phyloP scores from a whole-genome alignment of 352 stramenopile species.

The Phytophthora hibernalis region DNA sequence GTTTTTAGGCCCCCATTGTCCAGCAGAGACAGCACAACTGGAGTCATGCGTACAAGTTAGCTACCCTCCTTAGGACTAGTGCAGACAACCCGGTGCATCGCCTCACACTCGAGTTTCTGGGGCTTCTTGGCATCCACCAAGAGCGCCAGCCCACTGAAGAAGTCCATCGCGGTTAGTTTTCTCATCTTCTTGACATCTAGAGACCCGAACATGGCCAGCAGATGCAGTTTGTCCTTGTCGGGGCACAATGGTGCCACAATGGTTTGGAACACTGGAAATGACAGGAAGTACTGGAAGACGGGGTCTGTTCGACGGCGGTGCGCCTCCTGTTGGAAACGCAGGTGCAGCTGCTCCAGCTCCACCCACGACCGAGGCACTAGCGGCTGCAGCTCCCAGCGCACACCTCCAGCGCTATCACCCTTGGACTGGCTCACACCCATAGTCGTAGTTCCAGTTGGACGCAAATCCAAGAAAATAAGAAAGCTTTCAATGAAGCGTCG shows the following conservation, averaged over 20 bases:
- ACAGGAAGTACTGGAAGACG: conserved; percentile 61
- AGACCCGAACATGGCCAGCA: conserved; percentile 53
- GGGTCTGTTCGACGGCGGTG: conserved; percentile 44
- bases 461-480: too few species aligned
- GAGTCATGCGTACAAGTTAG: conserved; percentile 2
- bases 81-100: background rate
- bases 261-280: conserved; percentile 53
- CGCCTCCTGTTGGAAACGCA: conserved; percentile 69
- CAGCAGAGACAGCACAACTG: conserved; percentile 68
- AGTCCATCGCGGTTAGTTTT: conserved; percentile 56
- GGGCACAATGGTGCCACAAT: conserved; percentile 48
- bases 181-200: conserved; percentile 40
- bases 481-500: too few species aligned
- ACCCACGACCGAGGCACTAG: conserved; percentile 60
- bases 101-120: conserved; percentile 69
- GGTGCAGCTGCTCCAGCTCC: conserved; percentile 61
- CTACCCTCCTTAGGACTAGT: background rate
- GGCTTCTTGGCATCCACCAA: conserved; percentile 71
- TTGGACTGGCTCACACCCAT: conserved; percentile 76
- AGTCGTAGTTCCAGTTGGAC: too few species aligned
- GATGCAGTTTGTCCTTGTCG: conserved; percentile 43
- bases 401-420: conserved; percentile 23
- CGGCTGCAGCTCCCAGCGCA: conserved; percentile 43
- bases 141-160: conserved; percentile 68
- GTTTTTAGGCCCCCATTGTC: conserved; percentile 67